These are phyloP conservation scores for Apiospora aurea DNA, from an alignment of 2,329 filamentous ascomycete species.

Conservation along the genomic window DNA sequence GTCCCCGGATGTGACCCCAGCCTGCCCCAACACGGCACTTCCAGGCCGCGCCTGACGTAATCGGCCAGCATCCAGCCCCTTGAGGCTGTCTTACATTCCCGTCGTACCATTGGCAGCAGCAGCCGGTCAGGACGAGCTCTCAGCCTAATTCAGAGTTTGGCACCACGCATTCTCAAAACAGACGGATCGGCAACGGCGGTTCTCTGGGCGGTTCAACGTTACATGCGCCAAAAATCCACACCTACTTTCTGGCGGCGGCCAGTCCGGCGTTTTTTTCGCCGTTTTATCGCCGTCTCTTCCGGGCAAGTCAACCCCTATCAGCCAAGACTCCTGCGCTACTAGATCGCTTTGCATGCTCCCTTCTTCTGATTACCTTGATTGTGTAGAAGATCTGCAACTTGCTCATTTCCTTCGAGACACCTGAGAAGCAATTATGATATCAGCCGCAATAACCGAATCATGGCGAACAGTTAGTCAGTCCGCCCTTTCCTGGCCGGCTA, in stretches of 20 bases:
- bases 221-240: background rate
- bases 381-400: background rate
- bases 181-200: constrained; percentile 15
- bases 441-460: too few relatives aligned
- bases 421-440: background rate
- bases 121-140: background rate
- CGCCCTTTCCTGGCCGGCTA: too few relatives aligned
- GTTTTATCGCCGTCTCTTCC: background rate
- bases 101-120: background rate
- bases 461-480: too few relatives aligned
- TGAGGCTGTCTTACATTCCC: background rate
- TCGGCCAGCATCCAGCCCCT: background rate
- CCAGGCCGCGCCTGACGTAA: constrained; percentile 12
- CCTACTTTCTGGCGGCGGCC: background rate
- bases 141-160: constrained; percentile 1
- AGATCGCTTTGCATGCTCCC: background rate
- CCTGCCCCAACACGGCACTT: background rate
- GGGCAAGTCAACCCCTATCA: background rate
- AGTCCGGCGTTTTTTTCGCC: background rate
- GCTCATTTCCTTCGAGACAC: background rate
- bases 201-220: constrained; percentile 1
- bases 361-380: background rate
- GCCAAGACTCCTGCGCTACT: background rate
- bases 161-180: background rate
- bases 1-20: background rate